Evolutionary conservation across 495 filamentous ascomycete species (phyloP).

Genomic region (Penicillium canariense): DNA sequence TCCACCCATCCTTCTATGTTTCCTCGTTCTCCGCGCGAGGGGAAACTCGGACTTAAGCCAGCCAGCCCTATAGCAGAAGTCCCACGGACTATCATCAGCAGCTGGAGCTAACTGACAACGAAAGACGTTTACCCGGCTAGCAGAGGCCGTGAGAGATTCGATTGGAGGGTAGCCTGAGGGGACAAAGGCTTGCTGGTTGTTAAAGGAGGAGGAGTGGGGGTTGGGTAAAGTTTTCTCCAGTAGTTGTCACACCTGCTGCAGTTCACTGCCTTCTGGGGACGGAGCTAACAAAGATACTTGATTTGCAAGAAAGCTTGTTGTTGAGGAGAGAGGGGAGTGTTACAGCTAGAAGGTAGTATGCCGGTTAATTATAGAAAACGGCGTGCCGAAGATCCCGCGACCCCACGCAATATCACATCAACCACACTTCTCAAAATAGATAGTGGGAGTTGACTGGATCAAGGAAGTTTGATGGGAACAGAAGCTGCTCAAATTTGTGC

Average conservation of each 20-base stretch:
- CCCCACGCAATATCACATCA: slow-evolving; percentile 1
- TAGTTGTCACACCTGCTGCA: not conserved
- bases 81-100: not conserved
- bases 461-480: not conserved
- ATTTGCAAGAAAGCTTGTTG: not conserved
- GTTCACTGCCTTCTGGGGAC: not conserved
- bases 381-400: slow-evolving; percentile 4
- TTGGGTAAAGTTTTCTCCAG: too few species aligned
- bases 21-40: slow-evolving; percentile 10
- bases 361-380: slow-evolving; percentile 13
- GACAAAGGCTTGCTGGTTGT: not conserved
- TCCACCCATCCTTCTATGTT: not conserved
- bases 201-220: too few species aligned
- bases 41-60: slow-evolving; percentile 4
- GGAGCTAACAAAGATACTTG: not conserved
- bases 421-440: not conserved
- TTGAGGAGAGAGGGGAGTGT: not conserved
- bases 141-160: not conserved
- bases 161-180: not conserved
- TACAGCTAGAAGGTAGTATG: not conserved
- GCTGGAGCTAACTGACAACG: not conserved
- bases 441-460: not conserved
- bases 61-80: not conserved
- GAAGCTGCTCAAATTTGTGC: not conserved
- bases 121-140: not conserved